Evolutionary conservation across 768 basidiomycete genomes (phyloP), one percentile per base, ranked within the genome.

Genomic region (Fibroporia radiculosa): DNA sequence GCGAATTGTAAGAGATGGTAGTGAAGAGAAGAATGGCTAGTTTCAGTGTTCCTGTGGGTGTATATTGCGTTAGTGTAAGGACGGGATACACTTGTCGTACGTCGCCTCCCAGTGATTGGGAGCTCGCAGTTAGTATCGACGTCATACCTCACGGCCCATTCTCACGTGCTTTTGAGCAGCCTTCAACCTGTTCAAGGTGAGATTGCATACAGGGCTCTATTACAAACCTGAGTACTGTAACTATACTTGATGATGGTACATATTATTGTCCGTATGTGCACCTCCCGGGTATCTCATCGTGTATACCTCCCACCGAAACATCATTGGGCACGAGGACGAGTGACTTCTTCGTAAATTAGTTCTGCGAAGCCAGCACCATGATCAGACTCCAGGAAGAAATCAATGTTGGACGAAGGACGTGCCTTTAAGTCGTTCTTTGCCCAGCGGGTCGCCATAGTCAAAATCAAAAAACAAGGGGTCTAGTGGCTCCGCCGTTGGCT

Each of bases 401-500:
- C 6, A 7, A 1, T 22, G 14, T 12, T 14, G 39, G 18, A 35
- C 13, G 18, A 23, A 16, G 3, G 25, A 53, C 62, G 12, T 31
- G 80, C 84, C 75, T 73, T 87, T 87, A 38, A 87, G 61, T 45
- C 77, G 70, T 52, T 84, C 84, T 55, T 82, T 87, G 14, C 73
- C 68, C 46, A 82, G 54, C 10, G 77, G 68, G 45, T 77, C 71
- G 1, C 82, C 81, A 44, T 80, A 78, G 52, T 90, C 87, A 56
- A 91, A 91, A 52, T 90, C 79, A 55, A 91, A 91, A 64, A 89
- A 90, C 1, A 75, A 75, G 0, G 88, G 80, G 42, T 87, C 80
- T 25, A 88, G 69, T 1, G 78, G 76, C 50, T 77, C 70, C 1
- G 93, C 91, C 1, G 77, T 75, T 0, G 93, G 93, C 59, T 96